Percentiles rank a stretch among this genome's conserved stretches.
Conservation (phyloP, 2,329 filamentous ascomycete genomes). For the Escovopsis sp. region DNA sequence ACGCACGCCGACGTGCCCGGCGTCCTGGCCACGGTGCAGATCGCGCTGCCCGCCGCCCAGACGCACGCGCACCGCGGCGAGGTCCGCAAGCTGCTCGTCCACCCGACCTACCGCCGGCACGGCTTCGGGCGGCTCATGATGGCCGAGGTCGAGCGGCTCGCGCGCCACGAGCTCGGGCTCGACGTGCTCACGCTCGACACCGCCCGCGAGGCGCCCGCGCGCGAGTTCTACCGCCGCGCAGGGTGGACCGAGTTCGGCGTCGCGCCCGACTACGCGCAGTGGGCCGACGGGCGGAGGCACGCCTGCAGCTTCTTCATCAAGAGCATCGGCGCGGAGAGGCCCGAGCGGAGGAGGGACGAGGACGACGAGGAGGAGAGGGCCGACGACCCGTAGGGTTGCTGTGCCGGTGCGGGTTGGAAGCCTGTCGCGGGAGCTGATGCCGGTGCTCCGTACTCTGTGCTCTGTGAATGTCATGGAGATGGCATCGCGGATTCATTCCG, state of each 20-base stretch:
- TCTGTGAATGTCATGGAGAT: too few species aligned
- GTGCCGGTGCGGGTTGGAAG: neutral
- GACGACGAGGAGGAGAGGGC: too few species aligned
- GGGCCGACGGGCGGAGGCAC: constrained; percentile 9
- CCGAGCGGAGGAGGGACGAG: neutral
- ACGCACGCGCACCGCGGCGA: constrained; percentile 14
- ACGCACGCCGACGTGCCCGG: constrained; percentile 1
- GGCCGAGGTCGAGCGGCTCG: constrained; percentile 10
- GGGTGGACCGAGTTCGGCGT: constrained; percentile 16
- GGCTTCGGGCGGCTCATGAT: constrained; percentile 12
- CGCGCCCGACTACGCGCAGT: constrained; percentile 13
- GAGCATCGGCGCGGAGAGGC: neutral
- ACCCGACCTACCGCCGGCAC: constrained; percentile 8
- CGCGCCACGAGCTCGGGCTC: constrained; percentile 6
- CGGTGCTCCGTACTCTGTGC: too few species aligned
- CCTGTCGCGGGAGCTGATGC: too few species aligned
- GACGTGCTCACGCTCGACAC: constrained; percentile 15
- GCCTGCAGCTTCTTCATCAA: constrained; percentile 12
- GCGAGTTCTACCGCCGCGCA: constrained; percentile 11
- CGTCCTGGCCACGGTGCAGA: constrained; percentile 12
- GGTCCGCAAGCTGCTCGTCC: constrained; percentile 15
- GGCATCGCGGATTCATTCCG: too few species aligned
- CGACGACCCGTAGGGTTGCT: too few species aligned
- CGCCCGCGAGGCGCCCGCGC: constrained; percentile 11
- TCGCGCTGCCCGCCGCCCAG: constrained; percentile 10